Evolutionary conservation across 495 filamentous ascomycete genomes (phyloP).

Genomic region (Aspergillus heteromorphus): DNA sequence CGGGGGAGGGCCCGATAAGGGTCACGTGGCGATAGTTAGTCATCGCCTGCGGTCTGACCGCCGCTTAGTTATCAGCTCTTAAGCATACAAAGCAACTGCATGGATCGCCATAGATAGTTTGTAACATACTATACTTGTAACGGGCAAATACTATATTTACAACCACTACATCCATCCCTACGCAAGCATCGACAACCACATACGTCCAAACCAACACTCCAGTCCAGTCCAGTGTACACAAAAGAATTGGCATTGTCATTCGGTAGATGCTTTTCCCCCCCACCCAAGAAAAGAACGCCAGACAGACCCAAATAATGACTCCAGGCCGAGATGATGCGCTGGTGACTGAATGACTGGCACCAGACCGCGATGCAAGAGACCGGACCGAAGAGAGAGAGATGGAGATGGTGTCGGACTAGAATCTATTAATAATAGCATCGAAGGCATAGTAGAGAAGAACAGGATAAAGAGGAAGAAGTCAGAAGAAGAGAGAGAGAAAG

Average conservation of each 20-base stretch:
- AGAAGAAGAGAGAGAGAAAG: not conserved
- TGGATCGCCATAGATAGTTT: too few relatives aligned
- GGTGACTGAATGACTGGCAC: too few relatives aligned
- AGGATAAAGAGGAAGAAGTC: not conserved
- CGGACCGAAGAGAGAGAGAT: not conserved
- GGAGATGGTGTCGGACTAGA: not conserved
- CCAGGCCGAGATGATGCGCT: not conserved
- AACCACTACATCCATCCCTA: not conserved
- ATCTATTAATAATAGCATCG: not conserved
- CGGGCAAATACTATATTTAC: too few relatives aligned
- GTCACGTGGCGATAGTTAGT: slow-evolving; percentile 14
- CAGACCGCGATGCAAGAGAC: not conserved
- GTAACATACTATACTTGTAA: too few relatives aligned
- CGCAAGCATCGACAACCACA: not conserved
- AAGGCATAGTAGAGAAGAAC: too few relatives aligned
- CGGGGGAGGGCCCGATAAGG: slow-evolving; percentile 5
- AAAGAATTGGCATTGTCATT: too few relatives aligned
- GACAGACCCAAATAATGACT: not conserved
- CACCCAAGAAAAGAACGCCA: too few relatives aligned
- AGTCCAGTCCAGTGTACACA: too few relatives aligned
- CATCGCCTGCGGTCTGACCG: too few relatives aligned
- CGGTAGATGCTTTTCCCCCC: not conserved
- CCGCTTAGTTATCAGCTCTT: too few relatives aligned
- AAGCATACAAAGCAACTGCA: too few relatives aligned
- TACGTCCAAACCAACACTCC: too few relatives aligned